These are phyloP conservation scores for Hordeum vulgare DNA, from an alignment of 176 grass and related monocot species.

Conservation along the genomic window DNA sequence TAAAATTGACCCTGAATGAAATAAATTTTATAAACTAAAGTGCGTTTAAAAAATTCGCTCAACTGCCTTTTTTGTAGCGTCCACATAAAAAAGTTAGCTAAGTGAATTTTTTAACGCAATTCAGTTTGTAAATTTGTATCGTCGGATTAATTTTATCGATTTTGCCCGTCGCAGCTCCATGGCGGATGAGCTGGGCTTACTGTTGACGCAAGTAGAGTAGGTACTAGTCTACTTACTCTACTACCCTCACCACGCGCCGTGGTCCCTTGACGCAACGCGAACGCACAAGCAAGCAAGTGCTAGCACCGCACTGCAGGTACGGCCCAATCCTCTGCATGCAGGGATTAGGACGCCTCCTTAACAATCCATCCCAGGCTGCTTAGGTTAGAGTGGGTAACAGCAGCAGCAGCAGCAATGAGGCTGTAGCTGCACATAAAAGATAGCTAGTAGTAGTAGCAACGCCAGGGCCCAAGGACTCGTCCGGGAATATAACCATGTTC, in stretches of 20 bases:
- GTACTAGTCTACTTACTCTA: no score
- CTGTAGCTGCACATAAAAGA: neutral
- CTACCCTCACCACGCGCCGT: neutral
- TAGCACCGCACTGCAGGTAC: neutral
- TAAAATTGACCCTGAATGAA: no score
- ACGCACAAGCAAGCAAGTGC: neutral
- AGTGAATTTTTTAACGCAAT: no score
- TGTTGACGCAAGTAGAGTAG: neutral
- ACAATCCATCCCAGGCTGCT: neutral
- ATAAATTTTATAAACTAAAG: no score
- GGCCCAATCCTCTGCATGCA: neutral
- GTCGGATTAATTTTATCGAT: no score
- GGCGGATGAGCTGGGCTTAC: slow-evolving; percentile 24
- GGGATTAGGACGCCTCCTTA: slow-evolving; percentile 11
- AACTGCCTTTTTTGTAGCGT: no score
- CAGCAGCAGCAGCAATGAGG: neutral
- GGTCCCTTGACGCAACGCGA: slow-evolving; percentile 5
- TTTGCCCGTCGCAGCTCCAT: neutral
- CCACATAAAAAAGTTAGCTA: no score
- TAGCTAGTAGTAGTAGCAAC: no score
- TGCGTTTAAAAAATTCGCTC: no score
- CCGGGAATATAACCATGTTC: slow-evolving; percentile 40
- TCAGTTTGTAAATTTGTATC: no score
- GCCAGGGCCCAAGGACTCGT: neutral
- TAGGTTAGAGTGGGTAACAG: neutral